phyloP scores from a whole-genome alignment of 805 yeast genomes.

The Scheffersomyces amazonensis region DNA sequence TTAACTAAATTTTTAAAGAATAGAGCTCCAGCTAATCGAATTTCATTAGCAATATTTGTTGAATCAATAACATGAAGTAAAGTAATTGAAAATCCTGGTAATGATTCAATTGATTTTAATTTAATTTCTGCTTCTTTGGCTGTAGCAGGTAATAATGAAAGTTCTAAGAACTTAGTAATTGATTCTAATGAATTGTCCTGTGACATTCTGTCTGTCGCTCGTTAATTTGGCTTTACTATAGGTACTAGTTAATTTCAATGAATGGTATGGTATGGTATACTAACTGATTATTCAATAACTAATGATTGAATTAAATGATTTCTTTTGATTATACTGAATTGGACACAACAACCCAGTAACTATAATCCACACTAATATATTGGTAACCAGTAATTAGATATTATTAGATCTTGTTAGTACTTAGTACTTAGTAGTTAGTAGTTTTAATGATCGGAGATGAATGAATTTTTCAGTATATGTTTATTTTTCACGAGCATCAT shows the following conservation, averaged over 20 bases:
- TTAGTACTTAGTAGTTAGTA: too few species aligned
- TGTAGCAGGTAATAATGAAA: constrained; percentile 60
- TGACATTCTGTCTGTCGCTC: constrained; percentile 15
- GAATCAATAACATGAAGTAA: constrained; percentile 77
- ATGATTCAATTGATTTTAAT: constrained; percentile 59
- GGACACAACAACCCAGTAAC: too few species aligned
- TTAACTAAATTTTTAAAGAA: constrained; percentile 85
- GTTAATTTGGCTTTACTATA: too few species aligned
- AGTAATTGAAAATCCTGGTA: constrained; percentile 72
- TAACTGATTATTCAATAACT: too few species aligned
- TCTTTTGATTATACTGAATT: background rate
- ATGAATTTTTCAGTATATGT: too few species aligned
- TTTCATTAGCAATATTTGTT: constrained; percentile 45
- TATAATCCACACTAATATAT: too few species aligned
- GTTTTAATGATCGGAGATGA: too few species aligned
- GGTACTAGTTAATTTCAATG: too few species aligned
- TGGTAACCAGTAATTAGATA: too few species aligned
- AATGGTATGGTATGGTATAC: too few species aligned
- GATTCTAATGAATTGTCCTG: constrained; percentile 42
- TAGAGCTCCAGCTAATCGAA: constrained; percentile 83
- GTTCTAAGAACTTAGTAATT: constrained; percentile 54
- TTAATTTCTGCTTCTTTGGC: constrained; percentile 68
- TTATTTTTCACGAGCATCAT: too few species aligned
- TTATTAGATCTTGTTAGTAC: too few species aligned
- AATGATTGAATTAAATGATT: background rate